These are phyloP conservation scores for Agrocybe pediades DNA, from an alignment of 768 basidiomycete species.

Conservation along the genomic window DNA sequence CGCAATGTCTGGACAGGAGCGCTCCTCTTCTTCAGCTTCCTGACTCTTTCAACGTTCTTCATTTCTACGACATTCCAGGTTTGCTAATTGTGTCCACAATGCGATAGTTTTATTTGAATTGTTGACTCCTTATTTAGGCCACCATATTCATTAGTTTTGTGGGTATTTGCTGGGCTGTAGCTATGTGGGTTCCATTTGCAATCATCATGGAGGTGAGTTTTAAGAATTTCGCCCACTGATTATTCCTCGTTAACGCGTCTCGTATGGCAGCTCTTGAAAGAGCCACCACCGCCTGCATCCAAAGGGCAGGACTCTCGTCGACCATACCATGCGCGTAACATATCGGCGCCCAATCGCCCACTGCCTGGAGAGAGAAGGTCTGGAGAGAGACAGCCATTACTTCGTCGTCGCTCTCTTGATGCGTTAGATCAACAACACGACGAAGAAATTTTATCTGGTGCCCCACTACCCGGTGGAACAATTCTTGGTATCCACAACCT, in stretches of 20 bases:
- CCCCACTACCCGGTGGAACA: conserved; percentile 81
- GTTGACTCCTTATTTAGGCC: conserved; percentile 46
- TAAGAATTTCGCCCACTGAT: background rate
- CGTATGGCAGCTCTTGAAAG: conserved; percentile 65
- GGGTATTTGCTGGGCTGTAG: conserved; percentile 95
- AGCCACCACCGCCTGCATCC: conserved; percentile 47
- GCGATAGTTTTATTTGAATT: background rate
- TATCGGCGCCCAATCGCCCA: conserved; percentile 46
- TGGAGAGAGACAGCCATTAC: conserved; percentile 58
- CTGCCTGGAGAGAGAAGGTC: conserved; percentile 42
- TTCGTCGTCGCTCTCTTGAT: conserved; percentile 59
- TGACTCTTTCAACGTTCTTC: conserved; percentile 88
- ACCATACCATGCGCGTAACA: conserved; percentile 53
- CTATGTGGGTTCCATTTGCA: conserved; percentile 97
- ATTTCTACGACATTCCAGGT: conserved; percentile 78
- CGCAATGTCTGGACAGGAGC: conserved; percentile 95
- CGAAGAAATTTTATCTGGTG: conserved; percentile 35
- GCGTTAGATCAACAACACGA: conserved; percentile 42
- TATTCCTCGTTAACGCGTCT: background rate
- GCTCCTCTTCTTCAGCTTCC: conserved; percentile 72
- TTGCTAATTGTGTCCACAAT: conserved; percentile 14
- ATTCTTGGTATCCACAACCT: conserved; percentile 95
- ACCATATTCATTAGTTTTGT: conserved; percentile 81
- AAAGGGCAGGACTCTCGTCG: conserved; percentile 30
- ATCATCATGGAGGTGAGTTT: conserved; percentile 91